Evolutionary conservation across 2,329 filamentous ascomycete species (phyloP).

Genomic region (Alternaria conjuncta): DNA sequence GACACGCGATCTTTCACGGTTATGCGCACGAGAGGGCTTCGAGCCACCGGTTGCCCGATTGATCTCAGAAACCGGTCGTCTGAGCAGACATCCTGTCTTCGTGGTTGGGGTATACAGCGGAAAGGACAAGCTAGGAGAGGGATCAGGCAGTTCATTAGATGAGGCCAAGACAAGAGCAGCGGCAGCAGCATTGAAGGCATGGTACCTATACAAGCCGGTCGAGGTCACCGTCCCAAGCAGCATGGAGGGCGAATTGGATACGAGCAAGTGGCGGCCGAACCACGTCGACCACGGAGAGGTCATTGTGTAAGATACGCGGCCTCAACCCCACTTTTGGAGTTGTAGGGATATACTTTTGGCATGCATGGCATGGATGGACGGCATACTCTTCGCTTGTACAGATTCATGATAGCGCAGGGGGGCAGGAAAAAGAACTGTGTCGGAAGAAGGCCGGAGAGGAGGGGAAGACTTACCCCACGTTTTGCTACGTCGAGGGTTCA

Average conservation of each 20-base stretch:
- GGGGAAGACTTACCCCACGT: not conserved
- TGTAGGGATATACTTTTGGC: constrained; percentile 8
- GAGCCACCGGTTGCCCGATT: constrained; percentile 85
- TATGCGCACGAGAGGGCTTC: constrained; percentile 90
- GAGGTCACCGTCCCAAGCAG: constrained; percentile 60
- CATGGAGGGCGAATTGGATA: constrained; percentile 46
- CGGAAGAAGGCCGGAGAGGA: not conserved
- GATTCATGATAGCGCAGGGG: constrained; percentile 1
- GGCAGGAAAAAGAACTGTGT: not conserved
- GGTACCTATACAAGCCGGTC: constrained; percentile 92
- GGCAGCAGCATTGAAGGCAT: constrained; percentile 85
- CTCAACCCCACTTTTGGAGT: constrained; percentile 27
- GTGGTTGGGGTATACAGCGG: constrained; percentile 95
- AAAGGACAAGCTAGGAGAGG: constrained; percentile 89
- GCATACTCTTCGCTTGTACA: constrained; percentile 26
- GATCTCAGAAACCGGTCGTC: constrained; percentile 86
- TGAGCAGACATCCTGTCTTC: constrained; percentile 85
- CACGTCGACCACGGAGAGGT: constrained; percentile 65
- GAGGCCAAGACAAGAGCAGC: constrained; percentile 80
- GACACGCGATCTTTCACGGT: constrained; percentile 78
- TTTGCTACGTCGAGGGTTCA: not conserved
- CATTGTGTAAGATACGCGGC: constrained; percentile 47
- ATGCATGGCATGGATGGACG: constrained; percentile 17
- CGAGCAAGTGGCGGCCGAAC: constrained; percentile 59
- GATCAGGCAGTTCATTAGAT: constrained; percentile 77